Base-by-base conservation (phyloP, 352 stramenopile genomes). In the Globisporangium yorkense region DNA sequence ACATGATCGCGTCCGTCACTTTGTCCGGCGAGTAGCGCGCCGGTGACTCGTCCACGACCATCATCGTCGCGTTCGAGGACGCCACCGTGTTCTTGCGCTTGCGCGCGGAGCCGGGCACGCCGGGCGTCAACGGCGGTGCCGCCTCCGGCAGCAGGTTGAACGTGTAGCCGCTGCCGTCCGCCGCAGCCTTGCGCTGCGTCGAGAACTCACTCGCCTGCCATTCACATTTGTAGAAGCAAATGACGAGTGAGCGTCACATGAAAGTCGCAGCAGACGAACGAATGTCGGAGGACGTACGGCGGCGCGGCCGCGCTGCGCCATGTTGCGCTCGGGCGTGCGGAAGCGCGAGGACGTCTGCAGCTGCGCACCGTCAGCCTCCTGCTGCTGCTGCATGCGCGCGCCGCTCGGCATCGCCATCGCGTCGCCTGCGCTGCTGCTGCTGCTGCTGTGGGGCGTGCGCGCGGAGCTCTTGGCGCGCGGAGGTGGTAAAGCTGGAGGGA, bases 1-100 rank as follows among this genome's bases (percentile, higher is more conserved):
- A 88, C 49, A 84, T 84, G 67, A 92, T 77, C n/a, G 78, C 78
- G n/a, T 81, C 73, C 47, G 80, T 84, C 12, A 89, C 74, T 59
- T 90, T 80, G 44, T 83, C 80, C 2, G 77, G 71, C 50, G 83
- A 88, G 61, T 88, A 88, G 24, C 83, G 65, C 29, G 79, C 79
- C 13, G 81, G 81, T 8, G 77, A 86, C 61, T 79, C 72, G 29
- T 70, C 67, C 15, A 53, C 54, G 21, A 56, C 52, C 54, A 49
- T 57, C 47, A 60, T 66, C 20, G 48, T 57, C 40, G 31, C 49
- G 47, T 66, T 61, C 21, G 58, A 59, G 8, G 58, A 64, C 33
- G 51, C 58, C 8, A 51, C n/a, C 45, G 58, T 56, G 27, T 71
- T 74, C 24, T 70, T 65, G 0, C 68, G 65, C 20, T 71, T 73